phyloP scores from a whole-genome alignment of 306 rosid species.

The Castanospermum australe region DNA sequence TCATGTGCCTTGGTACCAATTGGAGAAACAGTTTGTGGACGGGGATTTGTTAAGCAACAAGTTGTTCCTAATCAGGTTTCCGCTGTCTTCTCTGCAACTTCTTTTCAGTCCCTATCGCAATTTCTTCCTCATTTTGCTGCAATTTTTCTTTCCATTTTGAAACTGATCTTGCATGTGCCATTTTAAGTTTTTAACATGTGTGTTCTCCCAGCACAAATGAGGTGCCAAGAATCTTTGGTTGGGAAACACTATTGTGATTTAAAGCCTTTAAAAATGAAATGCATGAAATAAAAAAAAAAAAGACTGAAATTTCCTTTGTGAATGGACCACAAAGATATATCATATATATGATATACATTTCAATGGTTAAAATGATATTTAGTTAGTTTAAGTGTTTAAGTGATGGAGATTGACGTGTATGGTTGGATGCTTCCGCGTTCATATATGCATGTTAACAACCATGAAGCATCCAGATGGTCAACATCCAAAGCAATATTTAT shows the following conservation, averaged over 20 bases:
- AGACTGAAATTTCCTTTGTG: neutral
- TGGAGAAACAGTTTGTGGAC: constrained; percentile 5
- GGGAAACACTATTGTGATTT: neutral
- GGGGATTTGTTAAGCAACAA: neutral
- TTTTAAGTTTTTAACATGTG: neutral
- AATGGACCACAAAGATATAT: neutral
- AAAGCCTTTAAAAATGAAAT: neutral
- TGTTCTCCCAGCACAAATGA: neutral
- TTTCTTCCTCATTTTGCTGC: neutral
- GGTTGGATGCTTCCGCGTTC: neutral
- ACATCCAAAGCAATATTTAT: neutral
- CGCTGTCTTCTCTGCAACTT: neutral
- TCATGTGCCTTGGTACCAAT: neutral
- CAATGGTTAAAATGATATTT: neutral
- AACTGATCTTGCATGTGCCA: neutral
- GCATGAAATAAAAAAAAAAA: neutral
- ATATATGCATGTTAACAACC: neutral
- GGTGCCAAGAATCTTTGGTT: neutral
- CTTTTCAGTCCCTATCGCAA: neutral
- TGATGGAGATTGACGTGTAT: neutral
- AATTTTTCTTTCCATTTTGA: neutral
- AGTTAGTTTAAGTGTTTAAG: neutral
- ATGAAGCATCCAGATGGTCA: neutral
- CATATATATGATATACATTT: neutral
- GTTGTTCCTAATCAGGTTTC: neutral